Percentiles rank a stretch among this genome's conserved stretches.
Evolutionary conservation across 306 rosid genomes (phyloP).

Genomic region (Cyamopsis tetragonoloba): DNA sequence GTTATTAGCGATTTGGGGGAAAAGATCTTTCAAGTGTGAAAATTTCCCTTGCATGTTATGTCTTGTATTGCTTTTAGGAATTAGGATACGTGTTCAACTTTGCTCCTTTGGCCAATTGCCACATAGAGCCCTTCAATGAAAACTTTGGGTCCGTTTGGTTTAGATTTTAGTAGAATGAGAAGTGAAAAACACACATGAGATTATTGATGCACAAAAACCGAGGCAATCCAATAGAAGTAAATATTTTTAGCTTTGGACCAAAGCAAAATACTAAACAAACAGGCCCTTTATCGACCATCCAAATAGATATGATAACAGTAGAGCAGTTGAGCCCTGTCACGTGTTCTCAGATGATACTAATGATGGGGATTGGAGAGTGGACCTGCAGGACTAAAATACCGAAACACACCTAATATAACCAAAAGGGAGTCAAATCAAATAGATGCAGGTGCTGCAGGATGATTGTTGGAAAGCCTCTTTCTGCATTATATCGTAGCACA

Average conservation of each 20-base stretch:
- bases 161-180: no score
- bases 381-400: not conserved
- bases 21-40: not conserved
- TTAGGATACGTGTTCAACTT: not conserved
- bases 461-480: not conserved
- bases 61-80: not conserved
- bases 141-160: no score
- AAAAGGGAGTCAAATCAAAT: not conserved
- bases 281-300: no score
- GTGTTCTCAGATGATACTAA: not conserved
- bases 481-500: not conserved
- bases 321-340: constrained; percentile 8
- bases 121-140: not conserved
- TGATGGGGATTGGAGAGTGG: not conserved
- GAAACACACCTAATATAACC: not conserved
- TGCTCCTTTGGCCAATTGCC: not conserved
- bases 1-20: not conserved
- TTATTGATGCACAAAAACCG: no score
- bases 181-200: no score
- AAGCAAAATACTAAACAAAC: no score
- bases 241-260: no score
- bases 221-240: no score
- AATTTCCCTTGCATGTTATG: not conserved
- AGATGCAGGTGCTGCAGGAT: constrained; percentile 6
- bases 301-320: not conserved